Percentiles rank a stretch among this genome's conserved stretches.
Evolutionary conservation across 345 rosid genomes (phyloP).

Genomic region (Eucalyptus erythrocorys): DNA sequence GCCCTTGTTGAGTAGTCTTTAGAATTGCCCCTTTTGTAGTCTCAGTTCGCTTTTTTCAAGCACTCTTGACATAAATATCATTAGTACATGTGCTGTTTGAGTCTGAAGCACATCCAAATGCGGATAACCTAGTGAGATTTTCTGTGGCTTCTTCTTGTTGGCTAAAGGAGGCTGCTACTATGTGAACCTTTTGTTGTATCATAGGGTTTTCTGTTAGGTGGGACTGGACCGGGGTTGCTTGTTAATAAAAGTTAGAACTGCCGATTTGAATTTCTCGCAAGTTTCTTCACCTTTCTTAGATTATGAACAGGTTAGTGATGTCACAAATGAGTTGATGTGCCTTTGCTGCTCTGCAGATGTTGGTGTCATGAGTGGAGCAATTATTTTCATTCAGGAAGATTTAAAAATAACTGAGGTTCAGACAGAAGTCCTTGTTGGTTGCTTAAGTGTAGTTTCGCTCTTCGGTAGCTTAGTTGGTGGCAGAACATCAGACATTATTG

Average conservation of each 20-base stretch:
- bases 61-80: not conserved
- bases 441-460: slow-evolving; percentile 62
- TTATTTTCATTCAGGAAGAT: slow-evolving; percentile 77
- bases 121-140: not conserved
- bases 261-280: not conserved
- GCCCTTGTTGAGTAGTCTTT: not conserved
- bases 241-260: not conserved
- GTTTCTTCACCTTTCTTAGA: not conserved
- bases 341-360: too few species aligned
- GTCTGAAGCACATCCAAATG: not conserved
- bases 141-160: not conserved
- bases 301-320: too few species aligned
- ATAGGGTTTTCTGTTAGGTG: not conserved
- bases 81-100: not conserved
- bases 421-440: slow-evolving; percentile 65
- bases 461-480: slow-evolving; percentile 89
- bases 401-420: slow-evolving; percentile 69
- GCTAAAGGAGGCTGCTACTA: not conserved
- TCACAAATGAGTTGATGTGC: too few species aligned
- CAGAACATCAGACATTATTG: slow-evolving; percentile 61
- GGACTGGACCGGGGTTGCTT: not conserved
- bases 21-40: not conserved
- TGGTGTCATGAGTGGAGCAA: slow-evolving; percentile 96
- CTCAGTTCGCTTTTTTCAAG: not conserved
- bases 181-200: not conserved